phyloP scores from a whole-genome alignment of 768 basidiomycete genomes.

The Naganishia antarctica region DNA sequence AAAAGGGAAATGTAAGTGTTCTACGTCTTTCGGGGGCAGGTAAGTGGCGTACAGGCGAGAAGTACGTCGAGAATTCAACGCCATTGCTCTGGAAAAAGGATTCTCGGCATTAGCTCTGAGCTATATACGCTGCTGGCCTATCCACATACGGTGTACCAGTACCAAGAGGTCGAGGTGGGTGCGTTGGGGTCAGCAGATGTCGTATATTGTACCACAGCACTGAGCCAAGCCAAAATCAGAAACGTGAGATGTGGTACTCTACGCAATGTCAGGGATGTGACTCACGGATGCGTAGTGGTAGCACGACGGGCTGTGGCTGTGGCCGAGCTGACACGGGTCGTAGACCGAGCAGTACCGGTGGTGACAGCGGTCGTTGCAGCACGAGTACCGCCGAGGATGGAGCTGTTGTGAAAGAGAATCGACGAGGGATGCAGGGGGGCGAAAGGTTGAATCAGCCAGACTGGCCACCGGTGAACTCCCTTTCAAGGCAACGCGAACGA shows the following conservation, averaged over 20 bases:
- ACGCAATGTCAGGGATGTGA: neutral
- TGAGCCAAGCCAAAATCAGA: neutral
- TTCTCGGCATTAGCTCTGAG: neutral
- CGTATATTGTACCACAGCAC: constrained; percentile 15
- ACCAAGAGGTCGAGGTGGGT: constrained; percentile 8
- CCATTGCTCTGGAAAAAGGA: constrained; percentile 12
- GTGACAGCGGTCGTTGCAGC: no score
- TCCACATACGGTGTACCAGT: constrained; percentile 17
- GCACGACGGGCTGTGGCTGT: constrained; percentile 4
- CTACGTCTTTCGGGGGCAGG: no score
- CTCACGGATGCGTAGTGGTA: constrained; percentile 9
- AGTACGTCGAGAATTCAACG: constrained; percentile 9
- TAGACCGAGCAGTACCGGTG: neutral
- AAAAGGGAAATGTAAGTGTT: neutral
- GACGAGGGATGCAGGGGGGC: no score
- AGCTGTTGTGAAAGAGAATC: no score
- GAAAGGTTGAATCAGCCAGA: no score
- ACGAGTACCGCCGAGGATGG: no score
- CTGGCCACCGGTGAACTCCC: no score
- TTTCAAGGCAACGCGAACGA: no score
- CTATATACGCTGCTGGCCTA: neutral
- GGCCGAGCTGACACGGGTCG: neutral
- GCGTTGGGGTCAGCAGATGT: neutral
- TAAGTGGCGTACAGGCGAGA: neutral
- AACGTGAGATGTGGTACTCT: neutral